phyloP scores from a whole-genome alignment of 345 rosid genomes.

The Garcia nutans region DNA sequence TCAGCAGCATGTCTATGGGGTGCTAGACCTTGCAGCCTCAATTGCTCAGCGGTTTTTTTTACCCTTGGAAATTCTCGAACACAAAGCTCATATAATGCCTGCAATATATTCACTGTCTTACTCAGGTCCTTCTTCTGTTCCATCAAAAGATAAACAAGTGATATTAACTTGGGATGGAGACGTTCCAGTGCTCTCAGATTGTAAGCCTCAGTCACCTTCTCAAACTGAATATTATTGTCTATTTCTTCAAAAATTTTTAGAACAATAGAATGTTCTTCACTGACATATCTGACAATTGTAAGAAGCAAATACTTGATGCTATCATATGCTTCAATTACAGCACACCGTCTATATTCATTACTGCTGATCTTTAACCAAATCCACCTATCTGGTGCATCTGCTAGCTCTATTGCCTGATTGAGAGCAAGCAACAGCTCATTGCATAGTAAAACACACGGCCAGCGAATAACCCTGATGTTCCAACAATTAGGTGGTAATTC shows the following conservation, averaged over 20 bases:
- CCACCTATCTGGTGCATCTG: constrained; percentile 66
- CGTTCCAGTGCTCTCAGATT: constrained; percentile 43
- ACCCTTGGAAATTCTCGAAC: constrained; percentile 56
- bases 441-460: constrained; percentile 88
- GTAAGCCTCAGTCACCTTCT: constrained; percentile 44
- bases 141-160: constrained; percentile 65
- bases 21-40: constrained; percentile 67
- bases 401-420: constrained; percentile 71
- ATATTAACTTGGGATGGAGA: constrained; percentile 63
- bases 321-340: constrained; percentile 86
- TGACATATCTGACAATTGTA: constrained; percentile 43
- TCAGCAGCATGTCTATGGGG: constrained; percentile 38
- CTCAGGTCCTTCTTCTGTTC: constrained; percentile 47
- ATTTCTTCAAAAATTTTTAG: constrained; percentile 48
- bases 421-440: constrained; percentile 87
- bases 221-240: constrained; percentile 45
- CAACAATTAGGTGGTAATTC: constrained; percentile 82
- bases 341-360: constrained; percentile 84
- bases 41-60: constrained; percentile 33
- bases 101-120: constrained; percentile 63
- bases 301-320: constrained; percentile 67
- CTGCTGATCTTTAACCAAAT: constrained; percentile 76
- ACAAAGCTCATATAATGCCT: constrained; percentile 74
- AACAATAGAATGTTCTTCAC: constrained; percentile 64
- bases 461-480: constrained; percentile 78